These are phyloP conservation scores for Sporisorium graminicola DNA, from an alignment of 1,284 basidiomycete genomes.

Conservation along the genomic window DNA sequence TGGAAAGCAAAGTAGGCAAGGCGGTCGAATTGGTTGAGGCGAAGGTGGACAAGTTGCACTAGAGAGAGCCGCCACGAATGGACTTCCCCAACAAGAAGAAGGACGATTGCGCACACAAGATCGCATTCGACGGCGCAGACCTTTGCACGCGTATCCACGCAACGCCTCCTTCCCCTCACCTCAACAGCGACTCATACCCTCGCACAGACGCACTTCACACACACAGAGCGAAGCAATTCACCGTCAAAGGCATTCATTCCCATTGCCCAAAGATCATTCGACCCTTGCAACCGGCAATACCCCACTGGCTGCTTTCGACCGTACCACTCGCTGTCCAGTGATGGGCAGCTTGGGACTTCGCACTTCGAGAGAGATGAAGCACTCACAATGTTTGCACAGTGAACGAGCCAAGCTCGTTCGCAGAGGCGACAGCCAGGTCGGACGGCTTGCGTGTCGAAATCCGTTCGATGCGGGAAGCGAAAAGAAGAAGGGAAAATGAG, in stretches of 20 bases:
- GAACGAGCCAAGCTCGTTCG: not conserved
- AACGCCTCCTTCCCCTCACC: no score
- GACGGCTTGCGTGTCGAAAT: not conserved
- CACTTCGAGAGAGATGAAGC: no score
- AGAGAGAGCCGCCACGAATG: no score
- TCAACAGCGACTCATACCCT: no score
- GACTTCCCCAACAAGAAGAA: no score
- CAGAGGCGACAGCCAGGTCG: not conserved
- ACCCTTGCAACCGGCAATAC: not conserved
- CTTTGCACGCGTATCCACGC: no score
- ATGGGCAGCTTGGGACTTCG: no score
- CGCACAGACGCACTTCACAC: not conserved
- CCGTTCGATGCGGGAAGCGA: not conserved
- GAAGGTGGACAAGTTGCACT: constrained; percentile 38
- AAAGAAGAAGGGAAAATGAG: not conserved
- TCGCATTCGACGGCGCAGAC: no score
- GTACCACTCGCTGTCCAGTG: not conserved
- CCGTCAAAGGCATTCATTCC: not conserved
- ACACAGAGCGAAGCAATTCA: not conserved
- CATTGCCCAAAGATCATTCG: not conserved
- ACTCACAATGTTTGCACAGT: not conserved
- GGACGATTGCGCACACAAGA: no score
- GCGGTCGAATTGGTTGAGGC: constrained; percentile 34
- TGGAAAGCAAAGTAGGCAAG: not conserved
- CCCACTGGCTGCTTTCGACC: not conserved